Evolutionary conservation across 495 filamentous ascomycete species (phyloP), one percentile per base, ranked within the genome.

Genomic region (Hypoxylon rickii): DNA sequence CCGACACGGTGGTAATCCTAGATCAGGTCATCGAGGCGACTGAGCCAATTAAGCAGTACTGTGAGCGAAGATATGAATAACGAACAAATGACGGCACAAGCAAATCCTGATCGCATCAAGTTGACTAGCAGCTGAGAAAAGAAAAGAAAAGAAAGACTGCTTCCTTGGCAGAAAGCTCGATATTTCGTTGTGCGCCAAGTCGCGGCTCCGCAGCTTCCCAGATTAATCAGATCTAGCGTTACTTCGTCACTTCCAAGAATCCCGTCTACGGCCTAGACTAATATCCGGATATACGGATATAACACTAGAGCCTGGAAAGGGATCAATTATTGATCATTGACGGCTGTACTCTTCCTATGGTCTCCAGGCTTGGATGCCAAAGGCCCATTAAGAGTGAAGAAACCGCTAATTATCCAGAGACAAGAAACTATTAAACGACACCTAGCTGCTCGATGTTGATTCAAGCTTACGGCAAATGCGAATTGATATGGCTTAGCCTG

Each of bases 211-310:
- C 11, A 45, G 22, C 29, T 42, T 29, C 24, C 24, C 24, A 4
- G 24, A 29, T 10, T 29, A 29, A 52, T 20, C 16, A 56, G 51
- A 62, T 62, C 41, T 56, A 62, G 58, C 20, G 52, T 52, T 51
- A 50, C 51, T 22, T 55, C 34, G 34, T 45, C n/a, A n/a, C 54
- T 55, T 45, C 44, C 18, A 29, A 31, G 29, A 22, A 18, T 54
- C n/a, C 33, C 33, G 38, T 21, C 24, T 21, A 31, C 26, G 26
- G 11, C 26, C 26, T 12, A 12, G 13, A 7, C 32, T 40, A 43
- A 29, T 4, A 42, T 3, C 21, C 26, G 34, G 17, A 33, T 44
- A n/a, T n/a, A n/a, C n/a, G n/a, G n/a, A n/a, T n/a, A n/a, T n/a
- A n/a, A n/a, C n/a, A n/a, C n/a, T n/a, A n/a, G n/a, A n/a, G n/a